Conservation (phyloP, 202 grass and related monocot genomes). For the Saccharum hybrid region DNA sequence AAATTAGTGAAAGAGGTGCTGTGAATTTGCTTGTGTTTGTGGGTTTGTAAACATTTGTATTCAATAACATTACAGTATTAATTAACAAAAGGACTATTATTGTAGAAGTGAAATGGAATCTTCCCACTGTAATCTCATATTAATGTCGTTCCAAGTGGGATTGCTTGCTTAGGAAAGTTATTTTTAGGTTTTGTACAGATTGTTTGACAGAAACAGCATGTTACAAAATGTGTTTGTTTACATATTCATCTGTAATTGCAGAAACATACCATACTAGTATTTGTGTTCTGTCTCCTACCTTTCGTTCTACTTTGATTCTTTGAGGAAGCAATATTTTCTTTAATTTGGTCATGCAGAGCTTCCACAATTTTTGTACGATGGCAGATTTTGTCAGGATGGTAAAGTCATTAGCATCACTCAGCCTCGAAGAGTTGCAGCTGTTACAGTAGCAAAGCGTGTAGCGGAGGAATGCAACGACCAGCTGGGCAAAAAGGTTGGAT, state of each 20-base stretch:
- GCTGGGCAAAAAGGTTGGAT: slow-evolving; percentile 85
- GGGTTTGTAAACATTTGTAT: background rate
- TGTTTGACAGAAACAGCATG: background rate
- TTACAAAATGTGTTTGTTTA: too few species aligned
- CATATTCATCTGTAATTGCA: too few species aligned
- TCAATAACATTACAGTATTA: background rate
- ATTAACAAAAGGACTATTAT: background rate
- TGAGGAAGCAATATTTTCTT: background rate
- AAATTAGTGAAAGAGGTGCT: background rate
- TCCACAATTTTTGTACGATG: slow-evolving; percentile 85
- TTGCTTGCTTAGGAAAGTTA: background rate
- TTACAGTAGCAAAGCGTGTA: slow-evolving; percentile 89
- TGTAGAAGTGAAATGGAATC: background rate
- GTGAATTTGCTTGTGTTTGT: background rate
- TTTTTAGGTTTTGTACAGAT: slow-evolving; percentile 17
- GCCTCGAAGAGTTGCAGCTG: slow-evolving; percentile 78
- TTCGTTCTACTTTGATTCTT: background rate
- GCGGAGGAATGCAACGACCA: slow-evolving; percentile 91
- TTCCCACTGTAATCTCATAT: background rate
- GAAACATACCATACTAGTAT: too few species aligned
- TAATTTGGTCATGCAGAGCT: slow-evolving; percentile 60
- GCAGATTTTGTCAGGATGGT: slow-evolving; percentile 69
- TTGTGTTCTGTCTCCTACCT: too few species aligned
- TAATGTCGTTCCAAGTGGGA: background rate
- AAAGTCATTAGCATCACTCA: slow-evolving; percentile 87